These are phyloP conservation scores for Orbilia ellipsospora DNA, from an alignment of 2,329 filamentous ascomycete species.

Conservation along the genomic window DNA sequence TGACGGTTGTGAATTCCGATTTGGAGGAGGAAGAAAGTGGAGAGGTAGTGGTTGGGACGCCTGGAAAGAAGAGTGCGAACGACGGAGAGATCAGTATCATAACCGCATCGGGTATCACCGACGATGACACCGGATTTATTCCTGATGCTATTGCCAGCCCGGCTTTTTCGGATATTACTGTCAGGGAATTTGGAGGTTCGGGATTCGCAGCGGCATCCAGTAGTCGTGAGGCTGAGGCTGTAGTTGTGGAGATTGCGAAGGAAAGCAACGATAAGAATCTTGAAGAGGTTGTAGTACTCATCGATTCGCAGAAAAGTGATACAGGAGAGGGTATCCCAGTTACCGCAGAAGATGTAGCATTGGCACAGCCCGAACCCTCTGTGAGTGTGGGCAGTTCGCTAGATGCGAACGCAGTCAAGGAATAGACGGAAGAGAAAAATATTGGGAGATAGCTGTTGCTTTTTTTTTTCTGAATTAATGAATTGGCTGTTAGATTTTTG, in stretches of 20 bases:
- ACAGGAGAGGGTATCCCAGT: conserved; percentile 12
- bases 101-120: conserved; percentile 42
- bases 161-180: conserved; percentile 41
- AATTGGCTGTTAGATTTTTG: conserved; percentile 35
- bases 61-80: conserved; percentile 16
- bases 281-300: conserved; percentile 40
- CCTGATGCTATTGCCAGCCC: conserved; percentile 39
- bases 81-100: conserved; percentile 51
- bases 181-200: conserved; percentile 27
- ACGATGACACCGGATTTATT: conserved; percentile 41
- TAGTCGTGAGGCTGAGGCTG: conserved; percentile 37
- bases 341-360: conserved; percentile 20
- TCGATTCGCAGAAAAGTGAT: conserved; percentile 16
- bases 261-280: conserved; percentile 34
- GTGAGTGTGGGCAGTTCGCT: conserved; percentile 41
- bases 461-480: conserved; percentile 11
- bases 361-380: conserved; percentile 36
- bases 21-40: conserved; percentile 18
- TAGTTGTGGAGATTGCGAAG: conserved; percentile 50
- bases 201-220: conserved; percentile 1
- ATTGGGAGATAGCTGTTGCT: too few relatives aligned
- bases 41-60: neutral
- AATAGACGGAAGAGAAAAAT: neutral
- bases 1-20: conserved; percentile 44
- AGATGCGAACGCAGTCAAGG: conserved; percentile 9